phyloP scores from a whole-genome alignment of 2,329 filamentous ascomycete species.

The Colletotrichum godetiae region DNA sequence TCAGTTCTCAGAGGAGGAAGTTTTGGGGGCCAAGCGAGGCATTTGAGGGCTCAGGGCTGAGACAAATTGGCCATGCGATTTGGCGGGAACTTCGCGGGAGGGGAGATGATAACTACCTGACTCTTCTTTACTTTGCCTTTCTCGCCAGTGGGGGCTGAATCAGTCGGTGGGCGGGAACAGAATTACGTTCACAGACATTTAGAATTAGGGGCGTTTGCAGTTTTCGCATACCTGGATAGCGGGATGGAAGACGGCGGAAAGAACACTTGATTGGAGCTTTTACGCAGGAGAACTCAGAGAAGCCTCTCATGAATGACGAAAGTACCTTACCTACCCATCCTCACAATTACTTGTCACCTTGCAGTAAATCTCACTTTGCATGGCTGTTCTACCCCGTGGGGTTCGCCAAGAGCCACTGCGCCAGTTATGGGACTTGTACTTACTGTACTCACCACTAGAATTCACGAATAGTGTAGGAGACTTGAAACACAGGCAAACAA shows the following conservation, averaged over 20 bases:
- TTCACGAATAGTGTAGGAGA: neutral
- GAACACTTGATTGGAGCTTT: neutral
- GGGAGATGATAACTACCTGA: too few species aligned
- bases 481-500: neutral
- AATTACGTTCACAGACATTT: constrained; percentile 1
- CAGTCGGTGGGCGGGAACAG: too few species aligned
- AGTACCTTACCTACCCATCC: neutral
- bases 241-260: neutral
- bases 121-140: too few species aligned
- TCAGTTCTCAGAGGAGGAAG: neutral
- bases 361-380: neutral
- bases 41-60: neutral
- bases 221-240: neutral
- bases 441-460: too few species aligned
- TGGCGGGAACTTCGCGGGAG: neutral
- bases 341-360: neutral
- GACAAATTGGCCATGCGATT: neutral
- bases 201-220: constrained; percentile 5
- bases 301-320: constrained; percentile 17
- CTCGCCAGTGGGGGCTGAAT: neutral
- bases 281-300: neutral
- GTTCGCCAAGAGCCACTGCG: neutral
- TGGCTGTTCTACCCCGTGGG: neutral
- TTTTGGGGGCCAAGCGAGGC: constrained; percentile 2
- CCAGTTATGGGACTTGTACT: too few species aligned